phyloP scores from a whole-genome alignment of 371 early-diverging fungal genomes.

The Chytridiales sp. region DNA sequence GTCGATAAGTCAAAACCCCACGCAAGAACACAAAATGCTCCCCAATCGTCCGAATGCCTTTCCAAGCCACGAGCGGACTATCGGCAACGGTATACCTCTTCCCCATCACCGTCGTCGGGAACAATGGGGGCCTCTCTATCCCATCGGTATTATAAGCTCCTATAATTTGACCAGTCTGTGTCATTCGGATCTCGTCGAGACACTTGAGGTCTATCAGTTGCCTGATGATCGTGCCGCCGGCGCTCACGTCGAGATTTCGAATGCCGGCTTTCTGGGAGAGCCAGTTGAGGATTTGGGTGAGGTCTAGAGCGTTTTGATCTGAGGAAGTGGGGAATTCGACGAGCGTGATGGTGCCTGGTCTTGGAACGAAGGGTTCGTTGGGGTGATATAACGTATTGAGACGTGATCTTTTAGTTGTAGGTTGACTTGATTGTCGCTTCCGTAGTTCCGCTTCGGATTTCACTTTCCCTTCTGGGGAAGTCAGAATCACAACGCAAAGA shows the following conservation, averaged over 20 bases:
- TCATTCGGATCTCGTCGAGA: conserved; percentile 32
- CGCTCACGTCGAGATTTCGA: conserved; percentile 23
- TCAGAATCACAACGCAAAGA: conserved; percentile 11
- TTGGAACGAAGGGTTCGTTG: too few relatives aligned
- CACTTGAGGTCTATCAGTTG: conserved; percentile 18
- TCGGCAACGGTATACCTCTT: conserved; percentile 9
- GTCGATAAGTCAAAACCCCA: conserved; percentile 20
- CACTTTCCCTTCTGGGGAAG: neutral
- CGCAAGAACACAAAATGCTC: conserved; percentile 34
- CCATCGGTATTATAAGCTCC: conserved; percentile 9
- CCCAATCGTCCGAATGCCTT: conserved; percentile 28
- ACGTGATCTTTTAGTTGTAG: too few relatives aligned
- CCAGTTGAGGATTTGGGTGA: neutral
- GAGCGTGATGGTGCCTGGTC: conserved; percentile 17
- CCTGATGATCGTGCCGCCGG: conserved; percentile 26
- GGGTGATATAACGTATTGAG: too few relatives aligned
- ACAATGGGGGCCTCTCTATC: conserved; percentile 19
- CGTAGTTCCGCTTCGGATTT: neutral
- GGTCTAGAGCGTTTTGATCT: neutral
- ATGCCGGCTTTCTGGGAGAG: neutral
- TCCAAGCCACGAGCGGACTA: conserved; percentile 24
- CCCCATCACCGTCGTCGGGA: neutral
- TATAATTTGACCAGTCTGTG: conserved; percentile 31
- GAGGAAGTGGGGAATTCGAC: neutral
- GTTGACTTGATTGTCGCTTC: too few relatives aligned